phyloP scores from a whole-genome alignment of 2,329 filamentous ascomycete species.

The Corynespora cassiicola region DNA sequence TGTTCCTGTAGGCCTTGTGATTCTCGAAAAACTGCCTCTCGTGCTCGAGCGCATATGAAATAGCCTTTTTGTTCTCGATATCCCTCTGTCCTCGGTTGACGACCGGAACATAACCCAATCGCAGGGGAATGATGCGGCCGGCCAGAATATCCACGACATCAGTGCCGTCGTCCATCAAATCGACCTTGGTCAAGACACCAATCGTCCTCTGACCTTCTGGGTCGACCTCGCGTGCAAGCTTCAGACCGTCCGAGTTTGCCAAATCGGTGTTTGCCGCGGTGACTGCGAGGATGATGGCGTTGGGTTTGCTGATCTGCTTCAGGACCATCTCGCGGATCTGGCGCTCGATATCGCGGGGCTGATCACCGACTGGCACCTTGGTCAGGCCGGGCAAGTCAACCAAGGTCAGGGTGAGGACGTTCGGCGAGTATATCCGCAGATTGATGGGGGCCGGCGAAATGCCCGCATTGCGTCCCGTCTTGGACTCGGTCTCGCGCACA shows the following conservation, averaged over 20 bases:
- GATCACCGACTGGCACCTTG: conserved; percentile 94
- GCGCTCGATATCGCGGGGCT: conserved; percentile 93
- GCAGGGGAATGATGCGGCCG: conserved; percentile 92
- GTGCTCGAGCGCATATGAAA: conserved; percentile 86
- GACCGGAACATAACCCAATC: conserved; percentile 94
- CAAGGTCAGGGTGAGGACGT: conserved; percentile 94
- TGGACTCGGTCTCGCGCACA: conserved; percentile 91
- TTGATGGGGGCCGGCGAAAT: conserved; percentile 98
- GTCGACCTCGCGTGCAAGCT: conserved; percentile 95
- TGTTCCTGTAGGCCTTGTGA: conserved; percentile 98
- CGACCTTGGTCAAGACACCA: conserved; percentile 97
- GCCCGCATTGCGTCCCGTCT: conserved; percentile 94
- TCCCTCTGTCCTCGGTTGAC: conserved; percentile 98
- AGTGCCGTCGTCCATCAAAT: conserved; percentile 98
- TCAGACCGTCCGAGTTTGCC: conserved; percentile 97
- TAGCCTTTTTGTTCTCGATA: conserved; percentile 97
- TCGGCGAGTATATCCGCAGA: conserved; percentile 96
- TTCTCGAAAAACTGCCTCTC: conserved; percentile 98
- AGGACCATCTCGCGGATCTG: conserved; percentile 98
- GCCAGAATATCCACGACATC: conserved; percentile 98
- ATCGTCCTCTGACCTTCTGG: conserved; percentile 97
- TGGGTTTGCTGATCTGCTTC: conserved; percentile 98
- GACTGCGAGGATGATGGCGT: conserved; percentile 96
- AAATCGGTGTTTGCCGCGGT: conserved; percentile 97
- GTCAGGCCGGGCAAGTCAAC: conserved; percentile 97